Evolutionary conservation across 2,329 filamentous ascomycete genomes (phyloP), one percentile per base, ranked within the genome.

Genomic region (Reticulascus tulasneorum): DNA sequence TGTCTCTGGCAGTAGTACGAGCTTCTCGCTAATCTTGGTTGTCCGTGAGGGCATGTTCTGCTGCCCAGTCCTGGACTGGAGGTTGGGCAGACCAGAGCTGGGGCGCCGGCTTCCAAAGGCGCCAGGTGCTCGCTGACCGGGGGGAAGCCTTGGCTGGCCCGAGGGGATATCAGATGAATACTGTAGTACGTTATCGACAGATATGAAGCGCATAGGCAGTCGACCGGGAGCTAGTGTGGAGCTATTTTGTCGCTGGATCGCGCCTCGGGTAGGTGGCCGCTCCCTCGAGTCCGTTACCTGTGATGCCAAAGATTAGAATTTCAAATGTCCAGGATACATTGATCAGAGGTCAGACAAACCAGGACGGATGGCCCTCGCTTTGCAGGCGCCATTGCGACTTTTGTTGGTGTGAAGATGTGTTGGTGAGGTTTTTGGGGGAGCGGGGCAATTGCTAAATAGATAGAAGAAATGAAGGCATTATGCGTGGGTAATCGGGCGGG

Each of bases 131-230:
- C 62, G 56, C 19, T 69, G 62, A 20, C 70, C 66, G 6, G 79
- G 82, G 2, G 86, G 84, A 1, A 78, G 73, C 24, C 93, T 82
- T 37, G 88, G 86, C 60, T 96, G 91, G 52, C 89, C 90, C 1
- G 93, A 97, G 2, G 93, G 93, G 25, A 98, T 93, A 55, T 96
- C 90, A 32, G 88, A 93, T 41, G 89, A 84, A 66, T 94, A 87
- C 59, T 94, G 89, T 6, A 98, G 79, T 47, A 97, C 86, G 57
- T 91, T 94, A 66, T 98, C 93, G 60, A 98, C 91, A 2, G 80
- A 82, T 56, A 97, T 87, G 60, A 86, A 86, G 51, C 79, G 85
- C 69, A 79, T 90, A 48, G 73, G 69, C 48, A 56, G 46, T 12
- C 57, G 59, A 13, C 51, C 52, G 4, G 52, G 49, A 9, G 53